Evolutionary conservation across 306 rosid species (phyloP).

Genomic region (Boehmeria nivea): DNA sequence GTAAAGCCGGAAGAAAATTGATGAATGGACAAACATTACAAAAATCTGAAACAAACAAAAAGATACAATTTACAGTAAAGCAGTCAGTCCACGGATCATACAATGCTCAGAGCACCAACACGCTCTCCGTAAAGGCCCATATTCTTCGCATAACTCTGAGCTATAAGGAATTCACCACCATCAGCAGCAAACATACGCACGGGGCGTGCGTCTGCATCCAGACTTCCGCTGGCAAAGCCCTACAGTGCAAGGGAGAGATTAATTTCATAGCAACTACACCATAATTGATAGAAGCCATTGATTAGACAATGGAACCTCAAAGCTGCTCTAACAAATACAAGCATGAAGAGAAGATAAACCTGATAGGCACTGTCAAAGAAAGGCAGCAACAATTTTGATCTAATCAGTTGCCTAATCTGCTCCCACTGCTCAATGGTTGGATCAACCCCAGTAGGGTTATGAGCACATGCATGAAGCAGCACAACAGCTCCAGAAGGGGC

Average conservation of each 20-base stretch:
- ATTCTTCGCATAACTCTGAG: slow-evolving; percentile 97
- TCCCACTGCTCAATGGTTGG: slow-evolving; percentile 97
- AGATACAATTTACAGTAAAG: not conserved
- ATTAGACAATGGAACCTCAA: not conserved
- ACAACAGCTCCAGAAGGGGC: slow-evolving; percentile 90
- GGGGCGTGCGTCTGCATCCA: slow-evolving; percentile 84
- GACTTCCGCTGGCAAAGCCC: slow-evolving; percentile 99
- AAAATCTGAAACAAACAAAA: not conserved
- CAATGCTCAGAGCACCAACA: slow-evolving; percentile 94
- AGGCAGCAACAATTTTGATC: slow-evolving; percentile 75
- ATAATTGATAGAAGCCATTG: not conserved
- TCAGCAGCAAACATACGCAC: slow-evolving; percentile 90
- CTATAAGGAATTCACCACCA: slow-evolving; percentile 85
- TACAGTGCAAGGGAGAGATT: slow-evolving; percentile 7
- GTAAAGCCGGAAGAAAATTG: slow-evolving; percentile 1
- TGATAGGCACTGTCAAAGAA: slow-evolving; percentile 99
- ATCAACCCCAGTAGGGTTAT: slow-evolving; percentile 98
- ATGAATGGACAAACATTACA: not conserved
- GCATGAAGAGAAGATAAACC: slow-evolving; percentile 43
- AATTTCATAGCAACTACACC: not conserved
- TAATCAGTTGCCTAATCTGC: slow-evolving; percentile 76
- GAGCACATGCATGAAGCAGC: slow-evolving; percentile 96
- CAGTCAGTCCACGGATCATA: slow-evolving; percentile 31
- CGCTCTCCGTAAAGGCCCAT: slow-evolving; percentile 98
- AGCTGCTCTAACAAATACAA: slow-evolving; percentile 15